Base-by-base conservation (phyloP, 257 asterid genomes). In the Asclepias syriaca region DNA sequence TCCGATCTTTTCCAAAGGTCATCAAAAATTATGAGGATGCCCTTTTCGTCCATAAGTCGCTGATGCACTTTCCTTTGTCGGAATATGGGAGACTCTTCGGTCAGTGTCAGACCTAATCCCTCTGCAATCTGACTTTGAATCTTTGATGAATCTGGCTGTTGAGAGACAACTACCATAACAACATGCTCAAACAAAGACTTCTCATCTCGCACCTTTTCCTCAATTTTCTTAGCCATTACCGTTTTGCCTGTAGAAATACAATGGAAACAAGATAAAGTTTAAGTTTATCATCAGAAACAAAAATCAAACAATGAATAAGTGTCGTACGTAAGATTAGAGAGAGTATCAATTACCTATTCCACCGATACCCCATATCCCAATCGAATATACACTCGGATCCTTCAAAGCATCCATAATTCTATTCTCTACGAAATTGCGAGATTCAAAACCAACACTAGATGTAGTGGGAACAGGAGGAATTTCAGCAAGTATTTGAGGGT, bases 1-100 rank as follows among this genome's bases (percentile, higher is more conserved):
- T 76, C 15, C 37, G 75, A 46, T 16, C 9, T 6, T 16, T 50
- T 50, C 85, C 85, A 81, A 13, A 81, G 45, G 61, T 80, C 84
- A 70, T 83, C 83, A 0, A 82, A 5, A 5, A 79, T 76, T 14
- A 78, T 5, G 16, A 76, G 79, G 49, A 24, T 22, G 0, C 58
- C 67, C 10, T 43, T 69, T 4, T 22, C 34, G n/a, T 2, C n/a
- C n/a, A 0, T 27, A 14, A 61, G 67, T 6, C 67, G 14, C 0
- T 2, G 6, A 32, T 61, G 67, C 16, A 61, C 46, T 32, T 1
- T 1, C 18, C 5, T 61, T 61, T 45, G 22, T 6, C 67, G 67
- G 16, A 1, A 2, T 15, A 0, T 5, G 2, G 3, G 3, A 6
- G 40, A 14, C 1, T 14, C 66, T 16, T 14, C 13, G 0, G 1